Conservation (phyloP, 805 yeast genomes). For the Saccharomycopsis sp. region DNA sequence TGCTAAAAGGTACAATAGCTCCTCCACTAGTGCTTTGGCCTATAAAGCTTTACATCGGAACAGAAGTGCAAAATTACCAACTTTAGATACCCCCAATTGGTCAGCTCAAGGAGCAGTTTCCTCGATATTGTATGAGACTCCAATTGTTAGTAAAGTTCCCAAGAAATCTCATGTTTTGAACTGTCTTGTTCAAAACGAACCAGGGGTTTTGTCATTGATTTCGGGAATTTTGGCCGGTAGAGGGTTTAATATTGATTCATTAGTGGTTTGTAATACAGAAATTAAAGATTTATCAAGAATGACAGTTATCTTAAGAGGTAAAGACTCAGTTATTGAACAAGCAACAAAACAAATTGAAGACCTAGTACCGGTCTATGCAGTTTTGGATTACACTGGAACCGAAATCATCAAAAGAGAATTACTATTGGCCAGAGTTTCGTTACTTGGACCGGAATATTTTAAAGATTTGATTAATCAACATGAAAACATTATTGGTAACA, state of each 20-base stretch:
- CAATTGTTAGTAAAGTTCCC: conserved; percentile 39
- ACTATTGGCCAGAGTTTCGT: conserved; percentile 80
- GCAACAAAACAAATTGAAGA: conserved; percentile 97
- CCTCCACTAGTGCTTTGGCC: conserved; percentile 89
- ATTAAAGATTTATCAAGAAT: conserved; percentile 91
- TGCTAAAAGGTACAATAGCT: conserved; percentile 24
- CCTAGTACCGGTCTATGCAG: conserved; percentile 97
- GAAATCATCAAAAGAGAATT: conserved; percentile 88
- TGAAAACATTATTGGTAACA: background rate
- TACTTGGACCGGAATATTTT: conserved; percentile 90
- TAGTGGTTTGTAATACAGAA: conserved; percentile 94
- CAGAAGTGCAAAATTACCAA: conserved; percentile 82
- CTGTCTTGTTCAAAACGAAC: conserved; percentile 98
- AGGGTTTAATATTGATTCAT: conserved; percentile 96
- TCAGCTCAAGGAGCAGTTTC: conserved; percentile 95
- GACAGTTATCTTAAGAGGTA: conserved; percentile 93
- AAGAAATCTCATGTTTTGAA: conserved; percentile 78
- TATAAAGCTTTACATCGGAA: conserved; percentile 87
- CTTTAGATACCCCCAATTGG: conserved; percentile 89
- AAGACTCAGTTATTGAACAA: conserved; percentile 93
- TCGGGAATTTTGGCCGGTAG: conserved; percentile 96
- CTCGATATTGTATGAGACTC: conserved; percentile 90
- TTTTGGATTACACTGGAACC: conserved; percentile 82
- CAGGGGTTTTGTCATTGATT: conserved; percentile 90
- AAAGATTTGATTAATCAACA: conserved; percentile 45